phyloP scores from a whole-genome alignment of 2,329 filamentous ascomycete genomes.

The Paecilomyces sp. region DNA sequence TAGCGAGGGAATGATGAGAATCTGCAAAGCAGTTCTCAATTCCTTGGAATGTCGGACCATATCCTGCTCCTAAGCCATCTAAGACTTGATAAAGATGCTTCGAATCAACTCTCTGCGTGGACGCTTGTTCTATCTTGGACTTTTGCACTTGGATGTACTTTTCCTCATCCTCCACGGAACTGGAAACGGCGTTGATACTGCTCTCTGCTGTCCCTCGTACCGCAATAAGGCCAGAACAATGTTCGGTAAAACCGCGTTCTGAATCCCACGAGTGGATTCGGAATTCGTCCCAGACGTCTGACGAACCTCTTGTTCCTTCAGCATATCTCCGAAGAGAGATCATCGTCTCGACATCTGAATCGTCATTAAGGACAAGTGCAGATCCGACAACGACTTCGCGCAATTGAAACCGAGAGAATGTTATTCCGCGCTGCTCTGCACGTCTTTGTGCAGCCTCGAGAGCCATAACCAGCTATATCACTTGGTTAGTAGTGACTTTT shows the following conservation, averaged over 20 bases:
- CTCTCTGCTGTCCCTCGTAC: slow-evolving; percentile 6
- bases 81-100: slow-evolving; percentile 42
- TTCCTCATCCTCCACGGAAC: background rate
- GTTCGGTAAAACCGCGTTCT: slow-evolving; percentile 18
- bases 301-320: slow-evolving; percentile 33
- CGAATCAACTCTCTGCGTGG: slow-evolving; percentile 19
- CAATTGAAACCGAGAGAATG: too few relatives aligned
- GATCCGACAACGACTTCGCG: too few relatives aligned
- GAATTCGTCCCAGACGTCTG: slow-evolving; percentile 20
- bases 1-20: slow-evolving; percentile 14
- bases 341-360: too few relatives aligned
- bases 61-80: slow-evolving; percentile 40
- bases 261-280: slow-evolving; percentile 18
- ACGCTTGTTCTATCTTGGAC: slow-evolving; percentile 9
- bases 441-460: too few relatives aligned
- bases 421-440: too few relatives aligned
- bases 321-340: too few relatives aligned
- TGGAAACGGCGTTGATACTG: background rate
- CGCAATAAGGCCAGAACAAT: slow-evolving; percentile 21
- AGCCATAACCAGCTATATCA: too few relatives aligned
- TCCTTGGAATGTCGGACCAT: slow-evolving; percentile 48
- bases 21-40: slow-evolving; percentile 41
- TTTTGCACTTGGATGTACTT: background rate
- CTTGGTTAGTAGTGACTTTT: too few relatives aligned
- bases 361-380: too few relatives aligned